phyloP scores from a whole-genome alignment of 2,329 filamentous ascomycete species.

The Zasmidium cellare region DNA sequence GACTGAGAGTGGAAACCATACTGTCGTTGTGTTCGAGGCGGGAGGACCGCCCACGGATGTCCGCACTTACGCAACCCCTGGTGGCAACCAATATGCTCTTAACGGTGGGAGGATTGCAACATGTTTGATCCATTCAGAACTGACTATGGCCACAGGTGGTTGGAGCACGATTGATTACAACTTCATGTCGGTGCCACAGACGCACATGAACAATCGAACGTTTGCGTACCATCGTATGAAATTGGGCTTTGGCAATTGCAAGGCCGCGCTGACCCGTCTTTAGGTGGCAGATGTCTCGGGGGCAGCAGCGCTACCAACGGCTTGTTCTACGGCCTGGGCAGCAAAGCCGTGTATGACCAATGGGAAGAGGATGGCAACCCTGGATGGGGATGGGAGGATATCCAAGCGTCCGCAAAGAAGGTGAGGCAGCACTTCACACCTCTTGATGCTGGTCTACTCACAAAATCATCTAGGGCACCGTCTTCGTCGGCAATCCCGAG shows the following conservation, averaged over 20 bases:
- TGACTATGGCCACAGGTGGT: neutral
- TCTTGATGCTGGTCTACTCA: too few species aligned
- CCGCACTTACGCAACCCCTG: conserved; percentile 11
- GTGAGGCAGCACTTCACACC: neutral
- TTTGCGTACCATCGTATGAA: conserved; percentile 16
- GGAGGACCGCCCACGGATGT: conserved; percentile 17
- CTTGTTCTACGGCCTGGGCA: conserved; percentile 17
- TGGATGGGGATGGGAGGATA: conserved; percentile 17
- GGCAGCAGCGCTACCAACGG: conserved; percentile 20
- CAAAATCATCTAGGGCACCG: conserved; percentile 6
- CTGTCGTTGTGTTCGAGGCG: conserved; percentile 20
- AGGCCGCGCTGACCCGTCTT: neutral
- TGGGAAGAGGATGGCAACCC: conserved; percentile 19
- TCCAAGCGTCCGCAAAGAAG: conserved; percentile 12
- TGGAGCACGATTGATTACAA: conserved; percentile 20
- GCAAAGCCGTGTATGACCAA: conserved; percentile 10
- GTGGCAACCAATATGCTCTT: conserved; percentile 18
- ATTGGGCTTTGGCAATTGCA: neutral
- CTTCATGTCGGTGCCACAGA: conserved; percentile 16
- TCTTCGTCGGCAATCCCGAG: conserved; percentile 17
- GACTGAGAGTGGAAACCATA: conserved; percentile 17
- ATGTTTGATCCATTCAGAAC: neutral
- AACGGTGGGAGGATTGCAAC: conserved; percentile 8
- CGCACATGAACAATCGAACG: conserved; percentile 18
- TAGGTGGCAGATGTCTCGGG: conserved; percentile 16